A percentile compares a stretch with the other conserved stretches of the same genome.
Evolutionary conservation across 495 filamentous ascomycete genomes (phyloP).

Genomic region (Penicillium parvum): DNA sequence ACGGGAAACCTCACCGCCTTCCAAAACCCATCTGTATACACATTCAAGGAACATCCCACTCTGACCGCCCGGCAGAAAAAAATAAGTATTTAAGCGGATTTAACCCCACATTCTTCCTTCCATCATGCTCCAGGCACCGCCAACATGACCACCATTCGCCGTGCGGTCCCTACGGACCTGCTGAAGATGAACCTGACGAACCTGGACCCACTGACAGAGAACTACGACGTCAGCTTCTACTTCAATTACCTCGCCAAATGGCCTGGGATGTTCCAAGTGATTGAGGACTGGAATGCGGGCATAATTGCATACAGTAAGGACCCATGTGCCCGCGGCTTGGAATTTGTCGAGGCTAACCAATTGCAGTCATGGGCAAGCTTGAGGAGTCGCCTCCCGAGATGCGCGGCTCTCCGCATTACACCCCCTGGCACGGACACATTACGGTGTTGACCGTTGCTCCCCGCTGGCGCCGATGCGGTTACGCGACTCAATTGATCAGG

Average conservation of each 20-base stretch:
- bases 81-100: no score
- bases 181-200: constrained; percentile 80
- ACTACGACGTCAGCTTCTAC: constrained; percentile 93
- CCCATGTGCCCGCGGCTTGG: background rate
- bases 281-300: constrained; percentile 73
- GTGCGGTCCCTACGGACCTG: constrained; percentile 67
- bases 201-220: constrained; percentile 92
- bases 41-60: no score
- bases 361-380: constrained; percentile 87
- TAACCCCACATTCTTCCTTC: constrained; percentile 12
- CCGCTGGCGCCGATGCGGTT: constrained; percentile 74
- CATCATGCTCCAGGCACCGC: background rate
- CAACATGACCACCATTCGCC: constrained; percentile 64
- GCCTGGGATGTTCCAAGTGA: constrained; percentile 86
- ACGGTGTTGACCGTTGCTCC: constrained; percentile 93
- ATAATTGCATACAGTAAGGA: constrained; percentile 87
- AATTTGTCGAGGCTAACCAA: constrained; percentile 3
- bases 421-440: constrained; percentile 97
- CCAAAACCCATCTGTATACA: no score
- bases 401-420: constrained; percentile 73
- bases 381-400: constrained; percentile 77
- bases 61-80: background rate
- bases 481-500: constrained; percentile 73
- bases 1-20: no score
- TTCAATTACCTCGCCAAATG: constrained; percentile 90